A percentile compares a stretch with the other conserved stretches of the same genome.
Evolutionary conservation across 2,329 filamentous ascomycete species (phyloP).

Genomic region (Akanthomyces dipterigenus): DNA sequence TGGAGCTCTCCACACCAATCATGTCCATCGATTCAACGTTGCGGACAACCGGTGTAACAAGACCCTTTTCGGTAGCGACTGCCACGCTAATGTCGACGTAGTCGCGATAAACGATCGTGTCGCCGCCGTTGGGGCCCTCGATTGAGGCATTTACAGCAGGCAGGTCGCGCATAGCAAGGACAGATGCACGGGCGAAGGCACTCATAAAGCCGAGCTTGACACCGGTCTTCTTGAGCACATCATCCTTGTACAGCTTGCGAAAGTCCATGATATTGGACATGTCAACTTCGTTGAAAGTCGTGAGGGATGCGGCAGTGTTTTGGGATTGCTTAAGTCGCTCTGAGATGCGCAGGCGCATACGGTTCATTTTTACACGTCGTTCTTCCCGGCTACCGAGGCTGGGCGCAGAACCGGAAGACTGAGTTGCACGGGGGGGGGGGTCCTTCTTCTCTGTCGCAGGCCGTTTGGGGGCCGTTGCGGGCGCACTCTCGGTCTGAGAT

Average conservation of each 20-base stretch:
- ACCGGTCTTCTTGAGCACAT: slow-evolving; percentile 89
- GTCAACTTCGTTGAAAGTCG: slow-evolving; percentile 98
- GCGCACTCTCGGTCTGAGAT: slow-evolving; percentile 18
- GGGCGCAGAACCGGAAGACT: slow-evolving; percentile 18
- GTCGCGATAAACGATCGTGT: slow-evolving; percentile 96
- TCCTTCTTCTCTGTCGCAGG: slow-evolving; percentile 21
- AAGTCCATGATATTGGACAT: slow-evolving; percentile 98
- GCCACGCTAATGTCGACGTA: slow-evolving; percentile 98
- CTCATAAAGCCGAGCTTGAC: slow-evolving; percentile 99
- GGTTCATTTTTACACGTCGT: slow-evolving; percentile 98
- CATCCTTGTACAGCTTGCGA: slow-evolving; percentile 95
- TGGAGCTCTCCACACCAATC: slow-evolving; percentile 80
- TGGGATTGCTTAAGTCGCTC: slow-evolving; percentile 98
- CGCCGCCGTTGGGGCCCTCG: slow-evolving; percentile 87
- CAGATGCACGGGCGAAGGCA: slow-evolving; percentile 83
- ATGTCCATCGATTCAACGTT: slow-evolving; percentile 87
- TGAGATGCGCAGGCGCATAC: slow-evolving; percentile 94
- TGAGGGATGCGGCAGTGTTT: slow-evolving; percentile 93
- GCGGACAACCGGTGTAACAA: slow-evolving; percentile 93
- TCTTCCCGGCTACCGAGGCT: slow-evolving; percentile 73
- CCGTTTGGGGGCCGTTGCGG: background rate
- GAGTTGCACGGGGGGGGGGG: slow-evolving; percentile 14
- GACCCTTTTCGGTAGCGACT: slow-evolving; percentile 93
- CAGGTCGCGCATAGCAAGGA: slow-evolving; percentile 91
- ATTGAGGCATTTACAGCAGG: slow-evolving; percentile 95